Evolutionary conservation across 768 basidiomycete genomes (phyloP).

Genomic region (Amanita polypyramis): DNA sequence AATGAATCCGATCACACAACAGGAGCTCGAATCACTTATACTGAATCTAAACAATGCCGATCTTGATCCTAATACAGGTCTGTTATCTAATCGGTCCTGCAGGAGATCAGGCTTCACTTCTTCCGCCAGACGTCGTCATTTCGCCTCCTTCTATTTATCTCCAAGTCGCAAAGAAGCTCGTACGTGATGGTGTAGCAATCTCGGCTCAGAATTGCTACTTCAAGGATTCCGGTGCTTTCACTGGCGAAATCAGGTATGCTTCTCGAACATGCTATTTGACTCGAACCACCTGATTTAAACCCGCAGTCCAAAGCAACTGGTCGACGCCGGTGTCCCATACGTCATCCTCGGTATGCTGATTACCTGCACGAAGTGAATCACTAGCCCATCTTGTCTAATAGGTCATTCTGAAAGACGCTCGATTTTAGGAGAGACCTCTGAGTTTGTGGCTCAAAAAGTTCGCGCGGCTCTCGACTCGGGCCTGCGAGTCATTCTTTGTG

Average conservation of each 20-base stretch:
- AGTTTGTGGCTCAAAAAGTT: constrained; percentile 77
- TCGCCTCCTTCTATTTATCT: constrained; percentile 89
- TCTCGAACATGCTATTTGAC: not conserved
- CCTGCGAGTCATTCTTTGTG: constrained; percentile 87
- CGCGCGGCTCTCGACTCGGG: constrained; percentile 66
- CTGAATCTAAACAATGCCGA: constrained; percentile 66
- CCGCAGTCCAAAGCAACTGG: constrained; percentile 62
- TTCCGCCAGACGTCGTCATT: constrained; percentile 77
- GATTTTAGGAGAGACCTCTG: constrained; percentile 82
- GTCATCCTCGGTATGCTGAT: constrained; percentile 70
- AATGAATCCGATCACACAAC: constrained; percentile 74
- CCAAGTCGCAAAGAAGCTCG: constrained; percentile 49
- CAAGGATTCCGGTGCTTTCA: constrained; percentile 82
- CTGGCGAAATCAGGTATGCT: constrained; percentile 87
- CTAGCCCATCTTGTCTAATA: constrained; percentile 15
- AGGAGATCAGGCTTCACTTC: not conserved
- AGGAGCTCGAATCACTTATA: constrained; percentile 56
- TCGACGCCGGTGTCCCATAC: constrained; percentile 79
- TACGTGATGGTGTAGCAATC: constrained; percentile 64
- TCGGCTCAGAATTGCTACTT: constrained; percentile 89
- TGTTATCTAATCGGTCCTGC: constrained; percentile 14
- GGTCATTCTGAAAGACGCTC: constrained; percentile 96
- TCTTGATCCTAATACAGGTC: constrained; percentile 71
- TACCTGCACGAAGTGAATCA: constrained; percentile 1
- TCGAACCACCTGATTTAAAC: constrained; percentile 16